phyloP scores from a whole-genome alignment of 495 filamentous ascomycete genomes.

The Endocarpon pusillum region DNA sequence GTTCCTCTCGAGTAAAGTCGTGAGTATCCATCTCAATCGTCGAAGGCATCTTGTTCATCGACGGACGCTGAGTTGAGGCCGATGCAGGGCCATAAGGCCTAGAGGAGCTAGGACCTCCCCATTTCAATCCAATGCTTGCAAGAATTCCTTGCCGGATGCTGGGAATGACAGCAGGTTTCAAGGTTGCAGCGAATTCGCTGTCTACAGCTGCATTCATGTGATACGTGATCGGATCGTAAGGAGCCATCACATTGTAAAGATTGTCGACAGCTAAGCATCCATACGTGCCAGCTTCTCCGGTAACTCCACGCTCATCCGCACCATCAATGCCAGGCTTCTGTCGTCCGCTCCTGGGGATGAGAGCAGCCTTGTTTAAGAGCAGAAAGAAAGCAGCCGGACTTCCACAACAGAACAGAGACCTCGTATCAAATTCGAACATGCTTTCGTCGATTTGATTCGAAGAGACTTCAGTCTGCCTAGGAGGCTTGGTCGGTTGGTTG shows the following conservation, averaged over 20 bases:
- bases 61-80: slow-evolving; percentile 22
- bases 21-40: slow-evolving; percentile 91
- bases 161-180: slow-evolving; percentile 66
- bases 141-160: slow-evolving; percentile 50
- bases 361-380: slow-evolving; percentile 61
- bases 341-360: slow-evolving; percentile 63
- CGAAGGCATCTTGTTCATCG: slow-evolving; percentile 53
- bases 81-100: slow-evolving; percentile 13
- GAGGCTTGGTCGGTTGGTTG: slow-evolving; percentile 58
- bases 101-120: slow-evolving; percentile 20
- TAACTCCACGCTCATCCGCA: slow-evolving; percentile 48
- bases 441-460: slow-evolving; percentile 31
- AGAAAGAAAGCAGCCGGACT: slow-evolving; percentile 89
- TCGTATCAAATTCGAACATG: slow-evolving; percentile 81
- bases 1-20: slow-evolving; percentile 81
- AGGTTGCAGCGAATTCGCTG: slow-evolving; percentile 51
- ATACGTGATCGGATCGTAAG: slow-evolving; percentile 66
- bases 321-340: slow-evolving; percentile 56
- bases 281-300: slow-evolving; percentile 59
- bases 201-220: slow-evolving; percentile 82
- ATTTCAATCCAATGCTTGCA: slow-evolving; percentile 46
- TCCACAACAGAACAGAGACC: slow-evolving; percentile 77
- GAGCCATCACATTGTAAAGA: slow-evolving; percentile 80
- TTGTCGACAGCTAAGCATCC: slow-evolving; percentile 91
- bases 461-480: slow-evolving; percentile 33